A percentile compares a stretch with the other conserved stretches of the same genome.
Evolutionary conservation across 352 stramenopile genomes (phyloP).

Genomic region (Globisporangium barbulae): DNA sequence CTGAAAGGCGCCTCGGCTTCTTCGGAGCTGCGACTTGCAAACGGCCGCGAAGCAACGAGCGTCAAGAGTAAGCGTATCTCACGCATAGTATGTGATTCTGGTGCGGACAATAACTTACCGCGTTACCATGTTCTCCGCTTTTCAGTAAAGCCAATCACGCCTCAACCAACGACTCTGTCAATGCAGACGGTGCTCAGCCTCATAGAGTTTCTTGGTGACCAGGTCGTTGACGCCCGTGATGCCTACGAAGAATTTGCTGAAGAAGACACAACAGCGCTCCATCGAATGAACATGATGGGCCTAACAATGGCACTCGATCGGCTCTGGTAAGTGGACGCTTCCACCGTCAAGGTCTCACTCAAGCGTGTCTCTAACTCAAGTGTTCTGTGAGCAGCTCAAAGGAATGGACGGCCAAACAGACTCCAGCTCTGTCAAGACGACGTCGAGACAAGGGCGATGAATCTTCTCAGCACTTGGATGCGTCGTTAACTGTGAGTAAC

Average conservation of each 20-base stretch:
- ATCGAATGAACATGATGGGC: constrained; percentile 44
- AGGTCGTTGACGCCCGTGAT: constrained; percentile 54
- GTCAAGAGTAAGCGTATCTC: background rate
- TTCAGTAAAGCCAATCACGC: background rate
- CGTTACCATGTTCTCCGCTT: background rate
- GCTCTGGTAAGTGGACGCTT: constrained; percentile 30
- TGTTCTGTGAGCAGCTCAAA: constrained; percentile 14
- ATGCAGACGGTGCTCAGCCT: constrained; percentile 48
- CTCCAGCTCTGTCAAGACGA: background rate
- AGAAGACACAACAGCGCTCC: constrained; percentile 10
- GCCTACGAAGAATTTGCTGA: constrained; percentile 43
- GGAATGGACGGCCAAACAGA: constrained; percentile 19
- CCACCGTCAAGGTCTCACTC: background rate
- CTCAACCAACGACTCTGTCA: constrained; percentile 16
- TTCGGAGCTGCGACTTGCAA: background rate
- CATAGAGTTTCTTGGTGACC: constrained; percentile 59
- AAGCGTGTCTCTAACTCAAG: background rate
- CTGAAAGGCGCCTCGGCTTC: constrained; percentile 4
- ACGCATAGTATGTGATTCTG: background rate
- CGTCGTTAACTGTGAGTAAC: constrained; percentile 23
- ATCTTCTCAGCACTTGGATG: background rate
- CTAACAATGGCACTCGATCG: constrained; percentile 38
- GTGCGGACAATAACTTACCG: background rate
- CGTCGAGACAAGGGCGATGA: background rate
- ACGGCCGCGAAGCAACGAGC: background rate